Percentiles rank a stretch among this genome's conserved stretches.
Conservation (phyloP, 1,284 basidiomycete species). For the Boletus holoroseus region DNA sequence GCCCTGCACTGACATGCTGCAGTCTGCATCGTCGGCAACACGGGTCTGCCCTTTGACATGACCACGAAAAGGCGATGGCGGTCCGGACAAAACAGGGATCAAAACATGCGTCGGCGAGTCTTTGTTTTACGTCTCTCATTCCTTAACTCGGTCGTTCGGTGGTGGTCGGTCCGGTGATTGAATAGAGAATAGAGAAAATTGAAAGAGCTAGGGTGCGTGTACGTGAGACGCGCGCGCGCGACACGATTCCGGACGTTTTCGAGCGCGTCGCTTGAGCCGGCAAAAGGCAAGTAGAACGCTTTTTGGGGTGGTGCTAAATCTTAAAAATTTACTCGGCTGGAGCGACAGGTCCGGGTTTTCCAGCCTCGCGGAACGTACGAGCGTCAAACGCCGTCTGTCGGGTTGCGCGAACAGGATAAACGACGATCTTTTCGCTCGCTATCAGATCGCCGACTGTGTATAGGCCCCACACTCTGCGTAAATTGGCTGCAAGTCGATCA, state of each 20-base stretch:
- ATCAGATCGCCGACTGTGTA: constrained; percentile 3
- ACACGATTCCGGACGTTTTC: not conserved
- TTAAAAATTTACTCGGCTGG: constrained; percentile 7
- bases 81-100: not conserved
- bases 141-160: not conserved
- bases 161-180: constrained; percentile 7
- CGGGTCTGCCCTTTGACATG: not conserved
- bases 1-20: too few relatives aligned
- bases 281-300: constrained; percentile 13
- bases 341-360: not conserved
- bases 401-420: too few relatives aligned
- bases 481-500: constrained; percentile 9
- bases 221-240: not conserved
- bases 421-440: not conserved
- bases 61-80: too few relatives aligned
- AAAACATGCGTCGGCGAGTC: constrained; percentile 24
- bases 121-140: constrained; percentile 24
- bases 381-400: not conserved
- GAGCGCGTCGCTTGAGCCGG: too few relatives aligned
- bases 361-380: constrained; percentile 8
- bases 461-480: constrained; percentile 4
- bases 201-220: constrained; percentile 11
- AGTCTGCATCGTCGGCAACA: constrained; percentile 2
- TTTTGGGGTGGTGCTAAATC: not conserved
- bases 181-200: constrained; percentile 24